Evolutionary conservation across 306 rosid species (phyloP).

Genomic region (Abrus precatorius): DNA sequence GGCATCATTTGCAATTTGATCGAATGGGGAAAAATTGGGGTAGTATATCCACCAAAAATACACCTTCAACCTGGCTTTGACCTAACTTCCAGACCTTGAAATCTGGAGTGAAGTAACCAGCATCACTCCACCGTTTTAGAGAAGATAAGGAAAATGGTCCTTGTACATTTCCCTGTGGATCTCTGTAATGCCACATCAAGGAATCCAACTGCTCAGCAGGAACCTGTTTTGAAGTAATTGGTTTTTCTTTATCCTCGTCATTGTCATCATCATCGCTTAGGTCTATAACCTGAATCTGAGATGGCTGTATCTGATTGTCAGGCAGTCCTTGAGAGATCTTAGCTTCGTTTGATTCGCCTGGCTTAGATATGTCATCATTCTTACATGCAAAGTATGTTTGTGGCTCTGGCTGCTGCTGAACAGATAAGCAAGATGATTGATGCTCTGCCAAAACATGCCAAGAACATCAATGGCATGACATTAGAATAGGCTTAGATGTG

Average conservation of each 20-base stretch:
- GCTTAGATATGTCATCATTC: constrained; percentile 27
- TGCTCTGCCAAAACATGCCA: constrained; percentile 54
- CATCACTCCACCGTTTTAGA: constrained; percentile 79
- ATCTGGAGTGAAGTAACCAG: constrained; percentile 68
- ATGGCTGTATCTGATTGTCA: constrained; percentile 34
- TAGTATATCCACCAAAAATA: constrained; percentile 61
- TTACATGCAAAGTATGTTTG: constrained; percentile 26
- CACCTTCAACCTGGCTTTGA: constrained; percentile 59
- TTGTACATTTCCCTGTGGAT: constrained; percentile 76
- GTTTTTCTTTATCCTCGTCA: constrained; percentile 51
- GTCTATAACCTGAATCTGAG: constrained; percentile 56
- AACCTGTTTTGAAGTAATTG: constrained; percentile 38
- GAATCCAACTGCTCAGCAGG: constrained; percentile 40
- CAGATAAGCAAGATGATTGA: constrained; percentile 26
- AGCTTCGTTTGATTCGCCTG: constrained; percentile 37
- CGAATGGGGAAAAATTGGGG: constrained; percentile 40
- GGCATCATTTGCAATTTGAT: constrained; percentile 25
- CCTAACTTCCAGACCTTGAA: constrained; percentile 84
- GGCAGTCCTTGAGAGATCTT: constrained; percentile 31
- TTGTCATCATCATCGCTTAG: constrained; percentile 67
- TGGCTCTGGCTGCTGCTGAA: constrained; percentile 50
- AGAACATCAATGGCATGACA: constrained; percentile 38
- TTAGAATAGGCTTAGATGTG: not conserved
- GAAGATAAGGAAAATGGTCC: constrained; percentile 73
- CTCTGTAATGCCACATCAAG: constrained; percentile 71